Conservation (phyloP, 2,329 filamentous ascomycete genomes). For the Arthrocladium fulminans region DNA sequence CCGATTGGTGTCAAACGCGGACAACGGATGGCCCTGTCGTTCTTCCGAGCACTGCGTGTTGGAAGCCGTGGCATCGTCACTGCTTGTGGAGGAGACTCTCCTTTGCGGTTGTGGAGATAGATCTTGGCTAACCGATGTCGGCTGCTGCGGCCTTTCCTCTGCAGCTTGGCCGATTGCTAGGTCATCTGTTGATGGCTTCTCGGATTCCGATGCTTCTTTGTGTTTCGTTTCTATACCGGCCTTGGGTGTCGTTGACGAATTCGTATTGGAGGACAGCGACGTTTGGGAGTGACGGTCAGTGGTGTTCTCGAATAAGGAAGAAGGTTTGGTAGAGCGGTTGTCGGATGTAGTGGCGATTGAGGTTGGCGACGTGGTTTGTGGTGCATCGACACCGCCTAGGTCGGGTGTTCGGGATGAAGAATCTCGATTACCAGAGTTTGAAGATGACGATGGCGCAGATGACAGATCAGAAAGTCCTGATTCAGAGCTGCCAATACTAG, state of each 20-base stretch:
- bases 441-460: not conserved
- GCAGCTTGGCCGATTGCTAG: no score
- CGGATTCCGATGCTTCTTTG: not conserved
- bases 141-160: not conserved
- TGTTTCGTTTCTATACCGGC: slow-evolving; percentile 4
- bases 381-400: slow-evolving; percentile 6
- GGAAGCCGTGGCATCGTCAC: no score
- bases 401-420: not conserved
- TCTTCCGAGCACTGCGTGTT: not conserved
- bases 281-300: slow-evolving; percentile 14
- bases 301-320: slow-evolving; percentile 25
- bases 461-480: slow-evolving; percentile 1
- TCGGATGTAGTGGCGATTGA: slow-evolving; percentile 22
- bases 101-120: no score
- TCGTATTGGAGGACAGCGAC: slow-evolving; percentile 19
- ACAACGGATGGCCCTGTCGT: not conserved
- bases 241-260: slow-evolving; percentile 20
- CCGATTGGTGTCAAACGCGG: not conserved
- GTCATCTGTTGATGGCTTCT: not conserved
- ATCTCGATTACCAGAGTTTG: not conserved
- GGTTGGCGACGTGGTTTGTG: slow-evolving; percentile 23
- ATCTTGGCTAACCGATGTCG: no score
- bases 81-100: no score
- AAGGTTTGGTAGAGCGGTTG: slow-evolving; percentile 28
- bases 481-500: slow-evolving; percentile 4